Base-by-base conservation (phyloP, 495 filamentous ascomycete species). In the Xanthoparmelia taractica region DNA sequence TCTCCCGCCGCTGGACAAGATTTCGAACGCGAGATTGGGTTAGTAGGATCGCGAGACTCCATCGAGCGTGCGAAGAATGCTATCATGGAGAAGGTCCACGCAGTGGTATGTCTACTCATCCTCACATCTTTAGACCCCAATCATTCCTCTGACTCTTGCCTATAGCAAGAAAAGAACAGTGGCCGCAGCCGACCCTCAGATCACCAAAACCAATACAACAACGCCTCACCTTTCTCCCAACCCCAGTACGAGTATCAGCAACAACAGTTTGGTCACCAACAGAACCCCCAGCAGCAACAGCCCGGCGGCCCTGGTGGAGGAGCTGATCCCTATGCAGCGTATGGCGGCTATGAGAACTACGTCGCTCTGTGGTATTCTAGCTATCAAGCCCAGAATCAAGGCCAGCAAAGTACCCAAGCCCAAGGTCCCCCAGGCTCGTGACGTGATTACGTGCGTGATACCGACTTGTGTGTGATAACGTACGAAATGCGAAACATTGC, bases 11-110 rank as follows among this genome's bases (percentile, higher is more conserved):
- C 80, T 4, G 87, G 86, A 27, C 78, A 77, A 63, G 90, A 93
- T 66, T 76, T 82, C 52, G 84, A 91, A 66, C 85, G 90, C 56
- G 88, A 92, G 71, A 92, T 94, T 66, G 89, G 87, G 33, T 77
- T 94, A 12, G 84, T 91, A 17, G 90, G 90, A 48, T 82, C 81
- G 33, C 77, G 80, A n/a, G 83, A 88, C 36, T 80, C 87, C 17
- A 93, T 94, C 68, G 81, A 78, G 38, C 78, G 79, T 52, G 90
- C 90, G 13, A 91, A 91, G 72, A 77, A 75, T 45, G 87, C 87
- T 18, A 94, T 94, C 56, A 86, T 87, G 71, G 90, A 92, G 58
- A 94, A 94, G 75, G 90, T 93, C n/a, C 87, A 92, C 60, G 84
- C 86, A 62, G 90, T 89, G 64, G 88, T 90, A 82, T 60, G 45